Conservation (phyloP, 148 eudicot genomes). For the Chenopodium quinoa region DNA sequence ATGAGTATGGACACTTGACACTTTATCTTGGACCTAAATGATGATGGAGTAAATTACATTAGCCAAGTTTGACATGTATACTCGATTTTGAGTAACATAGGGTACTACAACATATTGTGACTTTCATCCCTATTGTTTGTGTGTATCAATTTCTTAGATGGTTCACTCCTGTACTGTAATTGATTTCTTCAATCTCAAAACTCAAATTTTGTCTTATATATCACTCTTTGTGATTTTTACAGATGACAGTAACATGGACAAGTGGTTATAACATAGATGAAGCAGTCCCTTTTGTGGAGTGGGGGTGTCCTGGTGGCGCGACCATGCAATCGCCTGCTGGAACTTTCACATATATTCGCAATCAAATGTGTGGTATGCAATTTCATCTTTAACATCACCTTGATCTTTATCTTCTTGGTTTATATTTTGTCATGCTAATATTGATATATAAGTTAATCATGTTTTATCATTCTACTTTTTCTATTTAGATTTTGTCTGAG, state of each 20-base stretch:
- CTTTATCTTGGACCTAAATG: not conserved
- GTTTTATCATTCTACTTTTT: not conserved
- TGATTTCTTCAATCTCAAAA: not conserved
- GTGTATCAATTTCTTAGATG: constrained; percentile 20
- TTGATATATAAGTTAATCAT: not conserved
- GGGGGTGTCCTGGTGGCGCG: constrained; percentile 43
- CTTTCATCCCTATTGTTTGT: not conserved
- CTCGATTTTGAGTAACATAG: not conserved
- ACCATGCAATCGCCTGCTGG: constrained; percentile 57
- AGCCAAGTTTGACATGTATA: not conserved
- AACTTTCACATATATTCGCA: constrained; percentile 54
- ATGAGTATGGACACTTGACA: not conserved
- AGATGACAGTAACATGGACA: constrained; percentile 92
- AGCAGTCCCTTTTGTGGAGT: constrained; percentile 66
- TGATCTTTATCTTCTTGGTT: not conserved
- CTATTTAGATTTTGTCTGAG: not conserved
- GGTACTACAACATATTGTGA: not conserved
- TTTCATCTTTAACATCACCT: not conserved
- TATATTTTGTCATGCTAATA: too few species aligned
- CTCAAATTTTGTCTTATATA: not conserved
- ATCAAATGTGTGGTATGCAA: constrained; percentile 66
- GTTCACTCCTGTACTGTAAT: not conserved
- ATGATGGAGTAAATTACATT: not conserved
- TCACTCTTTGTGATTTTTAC: constrained; percentile 3
- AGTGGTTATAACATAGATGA: constrained; percentile 70